Evolutionary conservation across 441 rosid genomes (phyloP).

Genomic region (Bocquillonia castaneifolia): DNA sequence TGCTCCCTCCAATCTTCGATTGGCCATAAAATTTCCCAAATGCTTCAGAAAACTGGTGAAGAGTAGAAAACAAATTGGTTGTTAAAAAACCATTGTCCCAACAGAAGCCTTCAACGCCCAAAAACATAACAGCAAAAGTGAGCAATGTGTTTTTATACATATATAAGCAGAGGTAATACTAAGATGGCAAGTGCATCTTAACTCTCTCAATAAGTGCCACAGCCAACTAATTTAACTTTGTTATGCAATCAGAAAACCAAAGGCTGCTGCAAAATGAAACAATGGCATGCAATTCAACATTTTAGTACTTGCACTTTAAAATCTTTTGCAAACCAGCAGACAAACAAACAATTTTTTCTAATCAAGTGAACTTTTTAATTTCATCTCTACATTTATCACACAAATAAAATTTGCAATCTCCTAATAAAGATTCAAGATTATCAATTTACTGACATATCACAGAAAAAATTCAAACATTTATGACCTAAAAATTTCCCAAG

Average conservation of each 20-base stretch:
- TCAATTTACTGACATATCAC: background rate
- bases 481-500: background rate
- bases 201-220: background rate
- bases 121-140: background rate
- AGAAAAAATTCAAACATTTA: background rate
- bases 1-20: slow-evolving; percentile 58
- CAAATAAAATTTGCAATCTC: background rate
- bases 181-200: background rate
- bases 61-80: slow-evolving; percentile 5
- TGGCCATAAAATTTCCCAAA: slow-evolving; percentile 90
- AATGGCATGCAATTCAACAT: background rate
- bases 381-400: background rate
- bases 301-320: background rate
- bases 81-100: slow-evolving; percentile 7
- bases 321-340: background rate
- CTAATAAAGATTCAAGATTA: background rate
- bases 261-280: background rate
- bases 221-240: background rate
- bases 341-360: background rate
- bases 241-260: background rate
- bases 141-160: background rate
- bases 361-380: background rate
- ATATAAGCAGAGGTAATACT: background rate
- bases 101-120: background rate
- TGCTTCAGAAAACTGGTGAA: slow-evolving; percentile 77